A percentile compares a stretch with the other conserved stretches of the same genome.
These are phyloP conservation scores for Taphrina flavorubra DNA, from an alignment of 1,139 yeast genomes.

Conservation along the genomic window DNA sequence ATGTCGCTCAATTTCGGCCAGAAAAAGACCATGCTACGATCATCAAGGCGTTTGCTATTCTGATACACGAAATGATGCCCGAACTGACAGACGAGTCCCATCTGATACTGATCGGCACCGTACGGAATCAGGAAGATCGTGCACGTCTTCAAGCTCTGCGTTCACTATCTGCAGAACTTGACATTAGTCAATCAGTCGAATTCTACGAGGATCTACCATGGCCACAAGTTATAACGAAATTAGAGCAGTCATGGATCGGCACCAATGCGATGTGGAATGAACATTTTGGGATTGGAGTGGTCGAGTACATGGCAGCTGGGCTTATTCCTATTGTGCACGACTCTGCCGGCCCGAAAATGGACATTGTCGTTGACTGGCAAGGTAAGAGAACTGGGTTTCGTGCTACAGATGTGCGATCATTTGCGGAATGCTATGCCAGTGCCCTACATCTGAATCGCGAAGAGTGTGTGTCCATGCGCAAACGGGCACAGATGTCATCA, in stretches of 20 bases:
- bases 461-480: constrained; percentile 20
- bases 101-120: constrained; percentile 80
- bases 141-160: constrained; percentile 62
- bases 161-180: constrained; percentile 57
- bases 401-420: constrained; percentile 41
- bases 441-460: constrained; percentile 26
- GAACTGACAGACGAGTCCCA: constrained; percentile 49
- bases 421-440: constrained; percentile 35
- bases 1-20: constrained; percentile 91
- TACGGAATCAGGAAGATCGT: constrained; percentile 72
- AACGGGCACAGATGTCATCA: constrained; percentile 27
- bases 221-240: constrained; percentile 61
- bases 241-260: constrained; percentile 73
- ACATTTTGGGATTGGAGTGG: constrained; percentile 97
- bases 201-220: constrained; percentile 81
- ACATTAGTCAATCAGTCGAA: constrained; percentile 62
- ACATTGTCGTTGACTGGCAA: constrained; percentile 72
- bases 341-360: constrained; percentile 90
- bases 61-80: constrained; percentile 49
- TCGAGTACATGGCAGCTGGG: constrained; percentile 88
- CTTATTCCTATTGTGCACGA: constrained; percentile 89
- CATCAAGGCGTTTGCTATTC: constrained; percentile 65
- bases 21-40: constrained; percentile 87
- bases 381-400: constrained; percentile 48
- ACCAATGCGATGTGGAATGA: constrained; percentile 99